Conservation (phyloP, 2,329 filamentous ascomycete species). For the Epichloe bromicola region DNA sequence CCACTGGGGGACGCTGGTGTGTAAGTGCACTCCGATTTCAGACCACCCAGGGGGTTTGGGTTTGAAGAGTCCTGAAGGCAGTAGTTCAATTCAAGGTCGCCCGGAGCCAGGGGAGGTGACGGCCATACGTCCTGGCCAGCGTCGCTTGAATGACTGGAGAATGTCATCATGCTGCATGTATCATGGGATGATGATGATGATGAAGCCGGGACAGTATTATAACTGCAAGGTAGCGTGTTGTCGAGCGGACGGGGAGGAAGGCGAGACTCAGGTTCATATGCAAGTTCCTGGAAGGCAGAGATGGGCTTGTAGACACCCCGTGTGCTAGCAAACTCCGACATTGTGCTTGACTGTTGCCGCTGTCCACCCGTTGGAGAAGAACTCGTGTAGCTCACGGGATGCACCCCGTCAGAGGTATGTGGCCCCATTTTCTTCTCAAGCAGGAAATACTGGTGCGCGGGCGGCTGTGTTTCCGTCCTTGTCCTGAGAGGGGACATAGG, state of each 20-base stretch:
- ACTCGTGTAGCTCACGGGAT: slow-evolving; percentile 21
- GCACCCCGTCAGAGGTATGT: slow-evolving; percentile 16
- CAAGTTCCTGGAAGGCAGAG: slow-evolving; percentile 10
- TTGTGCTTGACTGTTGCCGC: slow-evolving; percentile 18
- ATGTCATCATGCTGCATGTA: slow-evolving; percentile 4
- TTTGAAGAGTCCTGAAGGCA: background rate
- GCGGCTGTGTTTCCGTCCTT: background rate
- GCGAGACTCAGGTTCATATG: slow-evolving; percentile 13
- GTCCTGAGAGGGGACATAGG: background rate
- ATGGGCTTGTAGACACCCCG: slow-evolving; percentile 14
- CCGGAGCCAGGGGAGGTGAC: slow-evolving; percentile 20
- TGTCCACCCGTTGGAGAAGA: slow-evolving; percentile 12
- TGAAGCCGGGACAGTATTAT: slow-evolving; percentile 8
- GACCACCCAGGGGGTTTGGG: background rate
- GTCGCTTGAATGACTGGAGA: slow-evolving; percentile 6
- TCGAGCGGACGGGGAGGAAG: slow-evolving; percentile 2
- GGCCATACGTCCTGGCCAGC: slow-evolving; percentile 16
- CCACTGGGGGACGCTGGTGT: background rate
- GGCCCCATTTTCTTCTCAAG: slow-evolving; percentile 14
- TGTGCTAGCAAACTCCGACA: slow-evolving; percentile 15
- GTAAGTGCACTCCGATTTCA: background rate
- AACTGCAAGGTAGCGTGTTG: background rate
- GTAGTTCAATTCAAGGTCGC: slow-evolving; percentile 1
- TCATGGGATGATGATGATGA: slow-evolving; percentile 13
- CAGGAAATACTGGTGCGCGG: slow-evolving; percentile 7